Conservation (phyloP, 148 eudicot species). For the Gaultheria prostrata region DNA sequence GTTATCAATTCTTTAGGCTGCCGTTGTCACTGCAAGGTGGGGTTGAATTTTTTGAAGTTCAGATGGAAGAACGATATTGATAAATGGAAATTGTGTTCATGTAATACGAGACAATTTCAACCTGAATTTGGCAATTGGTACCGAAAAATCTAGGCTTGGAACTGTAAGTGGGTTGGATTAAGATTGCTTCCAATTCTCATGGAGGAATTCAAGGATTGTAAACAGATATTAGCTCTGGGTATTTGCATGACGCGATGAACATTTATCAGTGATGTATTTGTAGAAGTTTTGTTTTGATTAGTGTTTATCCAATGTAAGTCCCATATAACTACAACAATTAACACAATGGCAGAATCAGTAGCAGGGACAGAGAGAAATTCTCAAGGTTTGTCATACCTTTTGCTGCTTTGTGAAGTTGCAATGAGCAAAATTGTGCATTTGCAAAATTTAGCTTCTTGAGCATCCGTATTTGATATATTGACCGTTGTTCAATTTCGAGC, state of each 20-base stretch:
- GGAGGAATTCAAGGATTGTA: background rate
- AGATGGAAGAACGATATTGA: background rate
- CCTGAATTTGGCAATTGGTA: background rate
- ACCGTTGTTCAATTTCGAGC: background rate
- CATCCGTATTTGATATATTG: background rate
- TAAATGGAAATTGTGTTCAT: background rate
- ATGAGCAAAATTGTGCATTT: background rate
- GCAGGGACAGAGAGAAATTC: background rate
- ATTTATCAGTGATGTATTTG: background rate
- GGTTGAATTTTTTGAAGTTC: too few species aligned
- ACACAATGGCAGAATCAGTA: background rate
- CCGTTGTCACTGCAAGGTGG: too few species aligned
- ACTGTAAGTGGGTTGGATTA: background rate
- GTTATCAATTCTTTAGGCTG: too few species aligned
- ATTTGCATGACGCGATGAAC: background rate
- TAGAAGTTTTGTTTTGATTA: background rate
- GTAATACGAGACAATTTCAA: background rate
- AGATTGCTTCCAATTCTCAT: background rate
- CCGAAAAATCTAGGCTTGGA: background rate
- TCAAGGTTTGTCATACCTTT: background rate
- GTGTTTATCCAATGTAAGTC: background rate
- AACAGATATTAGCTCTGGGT: background rate
- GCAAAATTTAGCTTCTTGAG: background rate
- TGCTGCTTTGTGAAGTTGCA: background rate
- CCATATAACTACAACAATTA: background rate